These are phyloP conservation scores for Aphanoascus verrucosus DNA, from an alignment of 2,329 filamentous ascomycete species.

Conservation along the genomic window DNA sequence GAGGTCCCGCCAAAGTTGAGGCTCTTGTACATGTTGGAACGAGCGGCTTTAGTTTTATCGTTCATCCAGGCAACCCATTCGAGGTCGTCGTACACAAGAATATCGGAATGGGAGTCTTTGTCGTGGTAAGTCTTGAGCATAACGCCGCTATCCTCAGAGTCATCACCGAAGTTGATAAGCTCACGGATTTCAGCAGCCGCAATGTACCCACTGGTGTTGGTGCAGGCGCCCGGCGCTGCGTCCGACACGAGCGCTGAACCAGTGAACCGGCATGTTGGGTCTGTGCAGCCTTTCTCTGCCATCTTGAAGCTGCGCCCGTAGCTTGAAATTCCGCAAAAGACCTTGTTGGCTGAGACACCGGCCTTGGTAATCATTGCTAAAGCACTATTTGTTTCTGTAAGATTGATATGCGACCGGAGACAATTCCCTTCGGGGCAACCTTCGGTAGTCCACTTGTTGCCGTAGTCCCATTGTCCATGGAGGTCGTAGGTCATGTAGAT, in stretches of 20 bases:
- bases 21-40: slow-evolving; percentile 16
- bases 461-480: slow-evolving; percentile 21
- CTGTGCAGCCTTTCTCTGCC: slow-evolving; percentile 23
- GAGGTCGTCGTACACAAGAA: slow-evolving; percentile 26
- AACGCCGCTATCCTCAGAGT: no score
- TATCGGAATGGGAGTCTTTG: slow-evolving; percentile 18
- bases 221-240: slow-evolving; percentile 30
- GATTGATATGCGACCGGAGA: slow-evolving; percentile 32
- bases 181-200: slow-evolving; percentile 33
- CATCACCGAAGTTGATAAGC: slow-evolving; percentile 17
- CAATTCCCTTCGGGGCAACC: slow-evolving; percentile 20
- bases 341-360: slow-evolving; percentile 25
- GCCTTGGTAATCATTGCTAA: slow-evolving; percentile 32
- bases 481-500: slow-evolving; percentile 33
- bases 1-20: slow-evolving; percentile 23
- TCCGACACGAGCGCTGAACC: slow-evolving; percentile 24
- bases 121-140: slow-evolving; percentile 18
- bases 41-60: slow-evolving; percentile 18
- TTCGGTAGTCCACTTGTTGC: neutral
- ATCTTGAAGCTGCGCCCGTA: slow-evolving; percentile 32
- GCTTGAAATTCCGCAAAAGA: slow-evolving; percentile 27
- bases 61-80: slow-evolving; percentile 30
- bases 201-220: slow-evolving; percentile 32
- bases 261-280: slow-evolving; percentile 26
- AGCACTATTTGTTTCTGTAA: slow-evolving; percentile 28